These are phyloP conservation scores for Annulohypoxylon nitens DNA, from an alignment of 495 filamentous ascomycete genomes.

Conservation along the genomic window DNA sequence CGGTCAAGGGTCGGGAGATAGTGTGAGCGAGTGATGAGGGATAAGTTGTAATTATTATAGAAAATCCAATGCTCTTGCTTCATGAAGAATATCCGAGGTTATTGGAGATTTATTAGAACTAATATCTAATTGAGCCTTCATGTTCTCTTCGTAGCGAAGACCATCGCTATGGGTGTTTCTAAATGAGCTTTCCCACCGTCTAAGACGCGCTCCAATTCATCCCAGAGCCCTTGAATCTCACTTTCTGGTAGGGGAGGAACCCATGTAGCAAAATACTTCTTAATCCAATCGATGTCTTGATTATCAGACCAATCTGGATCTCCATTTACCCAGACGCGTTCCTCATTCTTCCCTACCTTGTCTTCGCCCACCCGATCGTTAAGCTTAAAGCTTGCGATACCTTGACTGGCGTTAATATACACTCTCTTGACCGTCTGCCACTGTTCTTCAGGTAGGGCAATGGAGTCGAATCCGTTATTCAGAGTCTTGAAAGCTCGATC, in stretches of 20 bases:
- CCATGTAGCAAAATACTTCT: slow-evolving; percentile 2
- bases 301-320: neutral
- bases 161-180: slow-evolving; percentile 4
- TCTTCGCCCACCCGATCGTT: neutral
- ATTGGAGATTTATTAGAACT: neutral
- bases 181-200: neutral
- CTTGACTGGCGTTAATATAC: slow-evolving; percentile 3
- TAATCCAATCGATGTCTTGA: neutral
- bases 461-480: neutral
- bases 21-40: neutral
- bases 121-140: neutral
- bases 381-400: neutral
- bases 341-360: slow-evolving; percentile 1
- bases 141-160: neutral
- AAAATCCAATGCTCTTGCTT: neutral
- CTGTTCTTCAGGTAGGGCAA: neutral
- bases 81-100: neutral
- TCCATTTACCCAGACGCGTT: neutral
- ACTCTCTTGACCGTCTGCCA: neutral
- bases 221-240: neutral
- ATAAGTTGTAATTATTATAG: neutral
- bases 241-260: neutral
- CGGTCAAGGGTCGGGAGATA: neutral
- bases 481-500: neutral
- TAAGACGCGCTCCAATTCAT: neutral